These are phyloP conservation scores for Scutellaria galericulata DNA, from an alignment of 257 asterid species.

Conservation along the genomic window DNA sequence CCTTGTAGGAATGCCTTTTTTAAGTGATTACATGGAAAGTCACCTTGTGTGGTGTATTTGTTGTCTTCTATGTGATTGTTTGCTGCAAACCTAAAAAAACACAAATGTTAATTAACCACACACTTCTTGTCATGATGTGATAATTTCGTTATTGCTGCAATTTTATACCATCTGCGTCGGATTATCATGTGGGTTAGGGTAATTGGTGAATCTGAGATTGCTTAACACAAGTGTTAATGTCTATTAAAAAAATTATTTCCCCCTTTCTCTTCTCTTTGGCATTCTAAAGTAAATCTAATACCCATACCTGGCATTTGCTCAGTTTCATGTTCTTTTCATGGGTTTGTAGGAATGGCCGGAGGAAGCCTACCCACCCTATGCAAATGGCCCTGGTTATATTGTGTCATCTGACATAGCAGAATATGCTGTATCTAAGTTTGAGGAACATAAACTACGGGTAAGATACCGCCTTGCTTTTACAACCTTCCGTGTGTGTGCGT, in stretches of 20 bases:
- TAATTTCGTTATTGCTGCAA: not conserved
- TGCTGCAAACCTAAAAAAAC: too few relatives aligned
- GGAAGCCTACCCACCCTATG: slow-evolving; percentile 89
- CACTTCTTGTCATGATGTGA: not conserved
- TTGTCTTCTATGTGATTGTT: not conserved
- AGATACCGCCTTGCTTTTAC: slow-evolving; percentile 7
- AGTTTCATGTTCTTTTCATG: slow-evolving; percentile 17
- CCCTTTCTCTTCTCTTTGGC: not conserved
- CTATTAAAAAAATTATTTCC: slow-evolving; percentile 3
- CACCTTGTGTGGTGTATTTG: slow-evolving; percentile 12
- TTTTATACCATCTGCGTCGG: not conserved
- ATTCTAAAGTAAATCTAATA: not conserved
- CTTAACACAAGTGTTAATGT: not conserved
- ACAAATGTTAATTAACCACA: not conserved
- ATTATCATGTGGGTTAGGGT: not conserved
- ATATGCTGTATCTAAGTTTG: slow-evolving; percentile 68
- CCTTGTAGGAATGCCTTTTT: not conserved
- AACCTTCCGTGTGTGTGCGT: not conserved
- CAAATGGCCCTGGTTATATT: slow-evolving; percentile 96
- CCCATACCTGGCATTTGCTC: slow-evolving; percentile 1
- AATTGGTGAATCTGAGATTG: too few relatives aligned
- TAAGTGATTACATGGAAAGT: not conserved
- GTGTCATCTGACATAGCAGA: slow-evolving; percentile 78
- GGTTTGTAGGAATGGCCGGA: slow-evolving; percentile 94
- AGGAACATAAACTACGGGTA: slow-evolving; percentile 86